Evolutionary conservation across 2,329 filamentous ascomycete species (phyloP).

Genomic region (Phymatotrichopsis omnivora): DNA sequence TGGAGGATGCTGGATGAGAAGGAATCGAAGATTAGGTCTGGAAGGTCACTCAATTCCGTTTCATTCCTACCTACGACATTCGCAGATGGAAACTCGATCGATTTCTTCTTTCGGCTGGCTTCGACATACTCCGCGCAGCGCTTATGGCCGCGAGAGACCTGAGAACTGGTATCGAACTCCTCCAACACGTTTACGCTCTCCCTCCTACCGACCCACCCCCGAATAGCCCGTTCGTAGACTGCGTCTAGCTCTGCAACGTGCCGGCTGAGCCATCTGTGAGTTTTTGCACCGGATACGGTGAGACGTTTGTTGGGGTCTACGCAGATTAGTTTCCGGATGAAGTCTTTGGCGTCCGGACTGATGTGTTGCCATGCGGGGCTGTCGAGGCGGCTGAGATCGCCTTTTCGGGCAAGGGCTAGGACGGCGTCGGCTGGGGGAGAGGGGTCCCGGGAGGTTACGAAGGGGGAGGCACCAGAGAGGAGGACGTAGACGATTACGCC

Average conservation of each 20-base stretch:
- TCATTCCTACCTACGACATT: too few relatives aligned
- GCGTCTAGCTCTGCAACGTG: slow-evolving; percentile 19
- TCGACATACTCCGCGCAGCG: too few relatives aligned
- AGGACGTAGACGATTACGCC: slow-evolving; percentile 25
- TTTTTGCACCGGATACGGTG: slow-evolving; percentile 12
- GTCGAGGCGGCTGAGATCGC: slow-evolving; percentile 14
- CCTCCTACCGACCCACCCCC: slow-evolving; percentile 12
- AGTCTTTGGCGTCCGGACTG: slow-evolving; percentile 21
- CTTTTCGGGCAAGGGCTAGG: slow-evolving; percentile 9
- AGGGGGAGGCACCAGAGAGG: slow-evolving; percentile 17
- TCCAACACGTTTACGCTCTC: too few relatives aligned
- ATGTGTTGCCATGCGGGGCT: slow-evolving; percentile 15
- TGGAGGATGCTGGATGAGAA: background rate
- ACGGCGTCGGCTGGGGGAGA: slow-evolving; percentile 13
- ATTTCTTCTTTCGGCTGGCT: background rate
- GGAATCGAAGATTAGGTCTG: slow-evolving; percentile 4
- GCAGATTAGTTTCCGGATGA: slow-evolving; percentile 20
- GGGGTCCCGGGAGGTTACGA: slow-evolving; percentile 10
- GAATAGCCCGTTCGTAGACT: slow-evolving; percentile 16
- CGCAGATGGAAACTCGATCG: too few relatives aligned
- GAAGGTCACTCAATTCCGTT: slow-evolving; percentile 1
- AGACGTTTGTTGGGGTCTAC: slow-evolving; percentile 21
- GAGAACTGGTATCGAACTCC: too few relatives aligned
- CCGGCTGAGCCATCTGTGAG: slow-evolving; percentile 22
- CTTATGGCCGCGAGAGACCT: too few relatives aligned